Base-by-base conservation (phyloP, 2,329 filamentous ascomycete genomes). In the Neocatenulostroma microsporum region DNA sequence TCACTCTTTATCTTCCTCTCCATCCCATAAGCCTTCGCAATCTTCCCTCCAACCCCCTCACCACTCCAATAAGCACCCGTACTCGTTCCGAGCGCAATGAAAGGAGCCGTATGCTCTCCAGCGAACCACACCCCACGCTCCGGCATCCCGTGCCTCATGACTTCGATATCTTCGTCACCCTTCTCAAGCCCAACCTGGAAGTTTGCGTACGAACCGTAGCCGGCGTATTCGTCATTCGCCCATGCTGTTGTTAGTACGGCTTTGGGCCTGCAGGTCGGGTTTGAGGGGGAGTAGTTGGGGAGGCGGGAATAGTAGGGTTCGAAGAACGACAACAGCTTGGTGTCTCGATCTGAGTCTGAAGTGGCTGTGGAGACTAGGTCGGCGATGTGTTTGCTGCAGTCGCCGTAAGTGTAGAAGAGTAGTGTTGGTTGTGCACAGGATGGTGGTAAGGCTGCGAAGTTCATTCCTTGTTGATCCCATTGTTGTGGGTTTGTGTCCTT, bases 31-130 rank as follows among this genome's bases (percentile, higher is more conserved):
- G n/a, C n/a, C n/a, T n/a, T n/a, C n/a, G n/a, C n/a, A n/a, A 87
- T 74, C 87, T 74, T 54, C 78, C 74, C 57, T 68, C 72, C 1
- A 21, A 87, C 83, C 14, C 72, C 74, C 64, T 94, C 85, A 1
- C 88, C 88, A 57, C 83, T 86, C 85, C 85, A 94, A 59, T 86
- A 95, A 9, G 89, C 89, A 1, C 89, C 89, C 1, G 86, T 93
- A 10, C 81, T 83, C 4, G 88, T 95, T 0, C 88, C 89, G 42
- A 95, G 61, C 9, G 84, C 87, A 19, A 93, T 79, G 64, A 94
- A 94, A 4, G 88, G 87, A 37, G 85, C 81, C 15, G 86, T 94
- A 62, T 94, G 87, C 62, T 94, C 87, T 0, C 87, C 87, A 0
- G 87, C 87, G 47, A 94, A 69, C 87, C 87, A 94, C 7, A 94